Evolutionary conservation across 495 filamentous ascomycete genomes (phyloP).

Genomic region (Neurospora terricola): DNA sequence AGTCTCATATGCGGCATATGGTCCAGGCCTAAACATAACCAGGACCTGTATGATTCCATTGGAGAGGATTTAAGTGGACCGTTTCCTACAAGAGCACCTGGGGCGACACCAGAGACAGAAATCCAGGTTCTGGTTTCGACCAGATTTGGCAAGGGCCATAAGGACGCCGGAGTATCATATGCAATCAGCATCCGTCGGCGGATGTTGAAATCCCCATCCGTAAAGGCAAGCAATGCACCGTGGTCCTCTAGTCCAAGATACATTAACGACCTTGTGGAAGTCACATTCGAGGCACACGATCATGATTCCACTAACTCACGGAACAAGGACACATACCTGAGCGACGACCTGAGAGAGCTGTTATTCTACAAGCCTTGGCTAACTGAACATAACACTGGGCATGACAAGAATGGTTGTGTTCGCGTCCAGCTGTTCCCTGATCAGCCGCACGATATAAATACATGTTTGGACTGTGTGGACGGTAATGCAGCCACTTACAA

Average conservation of each 20-base stretch:
- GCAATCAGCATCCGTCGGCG: not conserved
- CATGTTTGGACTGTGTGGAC: no score
- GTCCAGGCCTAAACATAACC: not conserved
- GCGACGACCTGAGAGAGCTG: not conserved
- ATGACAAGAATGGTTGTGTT: no score
- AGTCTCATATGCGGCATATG: not conserved
- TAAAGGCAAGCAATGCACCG: no score
- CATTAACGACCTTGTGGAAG: not conserved
- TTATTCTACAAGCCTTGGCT: not conserved
- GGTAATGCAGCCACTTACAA: no score
- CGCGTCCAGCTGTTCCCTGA: no score
- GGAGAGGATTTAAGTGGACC: not conserved
- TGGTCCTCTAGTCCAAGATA: not conserved
- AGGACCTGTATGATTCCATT: not conserved
- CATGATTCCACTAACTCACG: not conserved
- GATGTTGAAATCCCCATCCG: no score
- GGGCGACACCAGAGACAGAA: not conserved
- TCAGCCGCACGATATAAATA: no score
- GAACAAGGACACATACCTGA: not conserved
- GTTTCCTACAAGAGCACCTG: not conserved
- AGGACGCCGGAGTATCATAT: not conserved
- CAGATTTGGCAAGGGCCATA: not conserved
- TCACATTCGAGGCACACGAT: not conserved
- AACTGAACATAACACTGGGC: no score
- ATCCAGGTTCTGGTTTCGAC: not conserved